These are phyloP conservation scores for Austroboletus novae-zelandiae DNA, from an alignment of 1,284 basidiomycete genomes.

Conservation along the genomic window DNA sequence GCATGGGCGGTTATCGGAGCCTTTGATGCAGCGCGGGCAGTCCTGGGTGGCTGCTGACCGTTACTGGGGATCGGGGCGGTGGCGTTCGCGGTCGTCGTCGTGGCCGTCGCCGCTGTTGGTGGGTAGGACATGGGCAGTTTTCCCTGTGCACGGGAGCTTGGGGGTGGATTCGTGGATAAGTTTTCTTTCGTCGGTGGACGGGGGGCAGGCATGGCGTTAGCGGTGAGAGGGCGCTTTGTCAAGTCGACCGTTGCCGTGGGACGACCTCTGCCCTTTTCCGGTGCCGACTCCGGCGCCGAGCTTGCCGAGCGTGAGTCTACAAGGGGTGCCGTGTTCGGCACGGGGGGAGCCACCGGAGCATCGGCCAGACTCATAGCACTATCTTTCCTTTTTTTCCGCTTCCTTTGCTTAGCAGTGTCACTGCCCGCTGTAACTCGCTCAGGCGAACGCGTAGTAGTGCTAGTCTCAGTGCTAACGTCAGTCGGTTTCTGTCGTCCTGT, in stretches of 20 bases:
- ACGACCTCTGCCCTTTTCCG: slow-evolving; percentile 37
- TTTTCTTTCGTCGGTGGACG: slow-evolving; percentile 37
- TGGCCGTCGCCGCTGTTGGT: slow-evolving; percentile 29
- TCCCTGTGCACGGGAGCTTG: slow-evolving; percentile 68
- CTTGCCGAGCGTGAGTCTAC: slow-evolving; percentile 22
- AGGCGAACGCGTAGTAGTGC: slow-evolving; percentile 14
- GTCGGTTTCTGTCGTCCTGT: slow-evolving; percentile 8
- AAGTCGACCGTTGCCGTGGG: slow-evolving; percentile 39
- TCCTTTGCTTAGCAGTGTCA: slow-evolving; percentile 35
- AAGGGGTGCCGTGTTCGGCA: slow-evolving; percentile 30
- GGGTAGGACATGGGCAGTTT: slow-evolving; percentile 71
- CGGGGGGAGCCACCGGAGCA: slow-evolving; percentile 24
- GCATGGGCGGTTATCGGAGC: slow-evolving; percentile 56
- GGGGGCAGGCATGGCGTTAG: slow-evolving; percentile 42
- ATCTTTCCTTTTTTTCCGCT: slow-evolving; percentile 36
- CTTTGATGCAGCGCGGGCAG: slow-evolving; percentile 66
- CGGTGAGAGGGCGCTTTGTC: slow-evolving; percentile 38
- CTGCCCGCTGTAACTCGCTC: slow-evolving; percentile 8
- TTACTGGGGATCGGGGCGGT: slow-evolving; percentile 34
- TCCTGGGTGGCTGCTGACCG: slow-evolving; percentile 37
- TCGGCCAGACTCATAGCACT: slow-evolving; percentile 17
- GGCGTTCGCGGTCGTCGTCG: slow-evolving; percentile 30
- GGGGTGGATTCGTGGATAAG: slow-evolving; percentile 45
- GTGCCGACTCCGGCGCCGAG: slow-evolving; percentile 33
- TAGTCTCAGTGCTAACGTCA: slow-evolving; percentile 30